Evolutionary conservation across 345 rosid genomes (phyloP).

Genomic region (Laguncularia racemosa): DNA sequence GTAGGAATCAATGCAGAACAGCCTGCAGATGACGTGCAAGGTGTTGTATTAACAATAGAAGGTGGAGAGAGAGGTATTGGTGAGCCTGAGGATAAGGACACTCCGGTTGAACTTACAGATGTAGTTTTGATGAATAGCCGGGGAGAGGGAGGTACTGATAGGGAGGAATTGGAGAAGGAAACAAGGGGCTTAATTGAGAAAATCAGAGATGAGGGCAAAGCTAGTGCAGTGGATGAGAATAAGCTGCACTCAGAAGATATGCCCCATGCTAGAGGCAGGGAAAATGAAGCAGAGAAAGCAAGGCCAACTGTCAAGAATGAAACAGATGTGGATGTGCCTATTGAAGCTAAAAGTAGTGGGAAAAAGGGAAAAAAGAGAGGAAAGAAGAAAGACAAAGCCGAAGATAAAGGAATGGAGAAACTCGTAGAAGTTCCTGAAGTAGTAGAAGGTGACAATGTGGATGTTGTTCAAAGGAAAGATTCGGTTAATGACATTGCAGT

Average conservation of each 20-base stretch:
- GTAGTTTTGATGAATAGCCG: slow-evolving; percentile 4
- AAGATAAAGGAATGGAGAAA: slow-evolving; percentile 4
- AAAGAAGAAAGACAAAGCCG: slow-evolving; percentile 6
- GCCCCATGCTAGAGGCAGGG: not conserved
- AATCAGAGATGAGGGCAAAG: slow-evolving; percentile 30
- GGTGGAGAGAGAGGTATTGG: slow-evolving; percentile 8
- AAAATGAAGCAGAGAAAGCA: no score
- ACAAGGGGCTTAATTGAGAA: slow-evolving; percentile 37
- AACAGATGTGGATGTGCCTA: slow-evolving; percentile 2
- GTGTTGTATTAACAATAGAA: slow-evolving; percentile 8
- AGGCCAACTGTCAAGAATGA: not conserved
- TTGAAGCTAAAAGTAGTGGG: slow-evolving; percentile 9
- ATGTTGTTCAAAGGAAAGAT: not conserved
- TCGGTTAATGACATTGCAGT: not conserved
- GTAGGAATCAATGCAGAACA: slow-evolving; percentile 12
- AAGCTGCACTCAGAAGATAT: slow-evolving; percentile 1
- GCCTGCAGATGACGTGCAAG: not conserved
- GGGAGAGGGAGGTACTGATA: not conserved
- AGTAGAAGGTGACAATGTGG: slow-evolving; percentile 1
- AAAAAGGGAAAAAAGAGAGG: slow-evolving; percentile 6
- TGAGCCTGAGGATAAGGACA: not conserved
- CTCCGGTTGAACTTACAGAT: slow-evolving; percentile 4
- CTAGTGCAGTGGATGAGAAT: slow-evolving; percentile 6
- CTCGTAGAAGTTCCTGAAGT: not conserved
- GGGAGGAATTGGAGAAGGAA: slow-evolving; percentile 27